A percentile compares a stretch with the other conserved stretches of the same genome.
These are phyloP conservation scores for Acorus gramineus DNA, from an alignment of 106 monocot species.

Conservation along the genomic window DNA sequence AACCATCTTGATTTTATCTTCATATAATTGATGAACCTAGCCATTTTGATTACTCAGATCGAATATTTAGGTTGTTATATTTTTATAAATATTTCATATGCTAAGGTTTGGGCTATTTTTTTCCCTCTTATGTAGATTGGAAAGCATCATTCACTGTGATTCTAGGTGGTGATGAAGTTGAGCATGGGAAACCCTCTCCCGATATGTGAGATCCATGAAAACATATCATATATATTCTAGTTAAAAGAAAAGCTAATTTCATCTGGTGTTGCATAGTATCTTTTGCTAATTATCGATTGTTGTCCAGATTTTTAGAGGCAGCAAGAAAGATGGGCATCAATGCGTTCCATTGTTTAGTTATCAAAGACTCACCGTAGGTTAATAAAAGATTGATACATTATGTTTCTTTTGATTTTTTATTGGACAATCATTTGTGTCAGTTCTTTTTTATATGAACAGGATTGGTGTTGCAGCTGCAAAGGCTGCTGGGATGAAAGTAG, in stretches of 20 bases:
- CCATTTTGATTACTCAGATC: too few species aligned
- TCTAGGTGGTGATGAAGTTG: slow-evolving; percentile 68
- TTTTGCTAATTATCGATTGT: slow-evolving; percentile 1
- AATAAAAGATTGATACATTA: neutral
- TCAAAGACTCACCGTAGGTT: slow-evolving; percentile 73
- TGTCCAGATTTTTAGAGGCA: slow-evolving; percentile 58
- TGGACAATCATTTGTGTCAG: too few species aligned
- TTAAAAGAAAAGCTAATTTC: neutral
- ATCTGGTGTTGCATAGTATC: neutral
- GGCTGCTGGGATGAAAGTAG: slow-evolving; percentile 51
- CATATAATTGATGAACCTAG: too few species aligned
- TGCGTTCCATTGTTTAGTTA: slow-evolving; percentile 50
- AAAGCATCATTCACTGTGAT: slow-evolving; percentile 58
- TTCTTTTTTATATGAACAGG: slow-evolving; percentile 7
- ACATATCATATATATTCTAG: neutral
- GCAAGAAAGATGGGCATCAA: slow-evolving; percentile 53
- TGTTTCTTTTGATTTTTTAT: too few species aligned
- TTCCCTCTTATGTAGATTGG: slow-evolving; percentile 40
- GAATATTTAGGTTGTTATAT: too few species aligned
- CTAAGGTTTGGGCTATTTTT: neutral
- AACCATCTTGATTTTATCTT: too few species aligned
- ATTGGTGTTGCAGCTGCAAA: slow-evolving; percentile 66
- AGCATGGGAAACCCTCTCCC: slow-evolving; percentile 61
- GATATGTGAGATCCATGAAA: slow-evolving; percentile 41
- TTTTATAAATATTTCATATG: neutral